Conservation (phyloP, 768 basidiomycete species). For the Amanita subjunquillea region DNA sequence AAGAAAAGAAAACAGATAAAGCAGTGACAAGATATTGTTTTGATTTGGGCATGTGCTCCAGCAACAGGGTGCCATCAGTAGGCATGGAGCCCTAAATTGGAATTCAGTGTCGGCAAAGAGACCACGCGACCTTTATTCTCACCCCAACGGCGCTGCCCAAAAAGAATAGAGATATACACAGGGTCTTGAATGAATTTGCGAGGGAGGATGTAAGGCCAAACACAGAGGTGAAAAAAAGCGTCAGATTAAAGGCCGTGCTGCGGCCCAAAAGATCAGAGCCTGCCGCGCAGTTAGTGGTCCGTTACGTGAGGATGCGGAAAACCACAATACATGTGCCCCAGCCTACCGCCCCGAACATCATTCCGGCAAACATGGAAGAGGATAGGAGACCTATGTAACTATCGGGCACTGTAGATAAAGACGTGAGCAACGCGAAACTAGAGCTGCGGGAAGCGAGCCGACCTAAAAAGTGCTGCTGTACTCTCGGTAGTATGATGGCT, state of each 20-base stretch:
- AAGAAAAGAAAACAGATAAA: slow-evolving; percentile 90
- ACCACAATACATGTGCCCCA: slow-evolving; percentile 79
- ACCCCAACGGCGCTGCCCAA: slow-evolving; percentile 93
- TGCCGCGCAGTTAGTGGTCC: slow-evolving; percentile 10
- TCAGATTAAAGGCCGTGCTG: slow-evolving; percentile 84
- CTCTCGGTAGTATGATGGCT: slow-evolving; percentile 91
- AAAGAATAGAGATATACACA: slow-evolving; percentile 76
- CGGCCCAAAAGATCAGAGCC: slow-evolving; percentile 87
- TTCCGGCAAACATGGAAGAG: slow-evolving; percentile 87
- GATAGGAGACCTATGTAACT: slow-evolving; percentile 73
- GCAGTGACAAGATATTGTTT: slow-evolving; percentile 89
- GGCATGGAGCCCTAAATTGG: slow-evolving; percentile 79
- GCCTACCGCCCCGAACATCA: slow-evolving; percentile 91
- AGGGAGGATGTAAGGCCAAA: slow-evolving; percentile 81
- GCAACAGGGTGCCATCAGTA: slow-evolving; percentile 85
- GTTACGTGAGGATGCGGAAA: not conserved
- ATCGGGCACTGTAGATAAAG: slow-evolving; percentile 45
- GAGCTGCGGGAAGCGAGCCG: slow-evolving; percentile 11
- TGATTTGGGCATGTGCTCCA: slow-evolving; percentile 89
- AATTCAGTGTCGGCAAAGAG: not conserved
- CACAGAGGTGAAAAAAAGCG: slow-evolving; percentile 79
- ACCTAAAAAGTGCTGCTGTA: slow-evolving; percentile 84
- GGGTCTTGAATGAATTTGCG: slow-evolving; percentile 49
- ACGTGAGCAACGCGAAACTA: not conserved
- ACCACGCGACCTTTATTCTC: slow-evolving; percentile 18